phyloP scores from a whole-genome alignment of 805 yeast species.

The Kluyveromyces aestuarii region DNA sequence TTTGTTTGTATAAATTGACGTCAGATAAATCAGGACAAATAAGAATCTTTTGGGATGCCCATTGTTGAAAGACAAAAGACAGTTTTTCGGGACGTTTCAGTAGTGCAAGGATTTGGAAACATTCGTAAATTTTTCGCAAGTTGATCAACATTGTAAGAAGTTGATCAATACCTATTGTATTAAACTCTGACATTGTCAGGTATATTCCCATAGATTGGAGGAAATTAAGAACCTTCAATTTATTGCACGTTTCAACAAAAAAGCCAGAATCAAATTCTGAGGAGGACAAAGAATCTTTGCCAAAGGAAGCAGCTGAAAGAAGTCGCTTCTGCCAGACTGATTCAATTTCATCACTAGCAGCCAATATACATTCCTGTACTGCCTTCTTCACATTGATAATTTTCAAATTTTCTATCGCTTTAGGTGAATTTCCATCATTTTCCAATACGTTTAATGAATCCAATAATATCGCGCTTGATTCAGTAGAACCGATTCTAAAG shows the following conservation, averaged over 20 bases:
- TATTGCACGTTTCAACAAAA: slow-evolving; percentile 55
- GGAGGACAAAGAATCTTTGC: slow-evolving; percentile 50
- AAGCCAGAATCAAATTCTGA: slow-evolving; percentile 47
- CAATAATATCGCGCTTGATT: slow-evolving; percentile 71
- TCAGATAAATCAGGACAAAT: slow-evolving; percentile 48
- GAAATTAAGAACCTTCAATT: slow-evolving; percentile 59
- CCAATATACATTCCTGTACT: slow-evolving; percentile 59
- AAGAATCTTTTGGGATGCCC: slow-evolving; percentile 72
- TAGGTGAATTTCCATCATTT: slow-evolving; percentile 53
- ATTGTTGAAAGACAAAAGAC: slow-evolving; percentile 48
- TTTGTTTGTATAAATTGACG: slow-evolving; percentile 40
- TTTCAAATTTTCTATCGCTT: slow-evolving; percentile 69
- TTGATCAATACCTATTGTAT: slow-evolving; percentile 42
- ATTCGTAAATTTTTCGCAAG: slow-evolving; percentile 52
- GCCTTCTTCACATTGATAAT: slow-evolving; percentile 49
- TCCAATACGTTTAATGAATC: slow-evolving; percentile 63
- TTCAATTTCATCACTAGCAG: slow-evolving; percentile 72
- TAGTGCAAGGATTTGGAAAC: slow-evolving; percentile 50
- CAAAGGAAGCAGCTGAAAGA: slow-evolving; percentile 76
- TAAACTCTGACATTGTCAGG: slow-evolving; percentile 50
- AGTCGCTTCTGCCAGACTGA: slow-evolving; percentile 72
- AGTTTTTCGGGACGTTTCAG: slow-evolving; percentile 37
- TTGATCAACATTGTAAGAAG: slow-evolving; percentile 49
- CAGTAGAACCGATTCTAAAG: slow-evolving; percentile 74
- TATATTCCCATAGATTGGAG: slow-evolving; percentile 60